phyloP scores from a whole-genome alignment of 768 basidiomycete genomes.

The Panus rudis region DNA sequence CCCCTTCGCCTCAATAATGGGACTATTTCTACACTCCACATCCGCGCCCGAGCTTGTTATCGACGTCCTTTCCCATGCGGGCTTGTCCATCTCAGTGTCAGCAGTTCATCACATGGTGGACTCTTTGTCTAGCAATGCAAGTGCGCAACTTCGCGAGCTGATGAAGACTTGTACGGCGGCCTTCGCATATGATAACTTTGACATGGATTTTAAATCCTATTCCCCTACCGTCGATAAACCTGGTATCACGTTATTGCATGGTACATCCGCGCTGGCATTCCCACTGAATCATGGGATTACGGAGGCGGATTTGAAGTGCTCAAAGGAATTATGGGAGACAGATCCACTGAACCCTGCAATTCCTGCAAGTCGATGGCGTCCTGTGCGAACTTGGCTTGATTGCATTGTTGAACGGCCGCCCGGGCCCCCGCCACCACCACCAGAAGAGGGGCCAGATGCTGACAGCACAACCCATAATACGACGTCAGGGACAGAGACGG shows the following conservation, averaged over 20 bases:
- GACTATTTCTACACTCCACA: conserved; percentile 20
- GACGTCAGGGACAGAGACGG: too few relatives aligned
- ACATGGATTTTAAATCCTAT: conserved; percentile 28
- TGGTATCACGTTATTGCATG: conserved; percentile 21
- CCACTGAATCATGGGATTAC: conserved; percentile 18
- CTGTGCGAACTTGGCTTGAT: too few relatives aligned
- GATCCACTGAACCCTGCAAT: not conserved
- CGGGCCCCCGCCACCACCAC: too few relatives aligned
- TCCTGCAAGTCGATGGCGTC: too few relatives aligned
- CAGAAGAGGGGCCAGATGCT: too few relatives aligned
- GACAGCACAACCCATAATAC: conserved; percentile 6
- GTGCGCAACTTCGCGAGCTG: conserved; percentile 10
- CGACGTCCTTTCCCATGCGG: conserved; percentile 4
- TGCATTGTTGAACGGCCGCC: too few relatives aligned
- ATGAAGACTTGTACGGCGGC: conserved; percentile 19
- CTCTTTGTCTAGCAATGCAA: conserved; percentile 1
- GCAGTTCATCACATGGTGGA: conserved; percentile 1
- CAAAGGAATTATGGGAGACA: conserved; percentile 26
- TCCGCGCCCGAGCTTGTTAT: conserved; percentile 20
- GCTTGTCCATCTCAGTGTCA: conserved; percentile 1
- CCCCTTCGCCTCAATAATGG: conserved; percentile 14
- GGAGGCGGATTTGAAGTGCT: conserved; percentile 24
- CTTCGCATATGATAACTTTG: conserved; percentile 39
- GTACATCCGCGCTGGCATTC: conserved; percentile 28
- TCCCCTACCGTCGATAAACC: conserved; percentile 26